Evolutionary conservation across 2,329 filamentous ascomycete species (phyloP).

Genomic region (Colletotrichum liaoningense): DNA sequence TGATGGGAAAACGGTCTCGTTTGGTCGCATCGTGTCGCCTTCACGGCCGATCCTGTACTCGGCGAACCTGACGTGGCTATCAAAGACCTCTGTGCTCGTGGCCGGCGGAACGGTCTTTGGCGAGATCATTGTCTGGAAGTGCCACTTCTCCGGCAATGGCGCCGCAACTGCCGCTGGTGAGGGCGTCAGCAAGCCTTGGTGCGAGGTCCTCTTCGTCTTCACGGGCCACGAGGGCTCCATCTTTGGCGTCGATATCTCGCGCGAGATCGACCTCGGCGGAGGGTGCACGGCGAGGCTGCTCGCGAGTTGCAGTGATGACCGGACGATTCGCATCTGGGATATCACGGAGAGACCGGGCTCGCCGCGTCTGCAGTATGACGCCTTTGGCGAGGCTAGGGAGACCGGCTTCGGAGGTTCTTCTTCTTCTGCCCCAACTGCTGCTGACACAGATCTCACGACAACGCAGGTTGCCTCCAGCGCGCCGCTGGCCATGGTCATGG

Average conservation of each 20-base stretch:
- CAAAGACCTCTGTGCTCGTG: slow-evolving; percentile 72
- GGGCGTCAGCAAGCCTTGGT: slow-evolving; percentile 38
- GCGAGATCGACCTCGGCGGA: slow-evolving; percentile 53
- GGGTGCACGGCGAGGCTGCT: slow-evolving; percentile 69
- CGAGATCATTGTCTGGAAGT: slow-evolving; percentile 92
- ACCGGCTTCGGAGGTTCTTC: slow-evolving; percentile 69
- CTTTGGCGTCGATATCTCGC: slow-evolving; percentile 87
- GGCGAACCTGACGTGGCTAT: slow-evolving; percentile 76
- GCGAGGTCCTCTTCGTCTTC: slow-evolving; percentile 64
- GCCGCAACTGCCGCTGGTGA: not conserved
- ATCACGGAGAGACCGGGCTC: slow-evolving; percentile 65
- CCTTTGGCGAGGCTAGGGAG: slow-evolving; percentile 56
- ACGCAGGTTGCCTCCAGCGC: slow-evolving; percentile 45
- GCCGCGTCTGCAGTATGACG: slow-evolving; percentile 39
- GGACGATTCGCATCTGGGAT: slow-evolving; percentile 90
- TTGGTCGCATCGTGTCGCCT: slow-evolving; percentile 68
- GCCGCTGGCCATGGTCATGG: slow-evolving; percentile 80
- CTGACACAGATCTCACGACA: slow-evolving; percentile 37
- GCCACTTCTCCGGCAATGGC: slow-evolving; percentile 48
- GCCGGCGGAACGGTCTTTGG: slow-evolving; percentile 95
- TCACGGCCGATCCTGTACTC: slow-evolving; percentile 90
- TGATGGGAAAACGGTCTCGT: slow-evolving; percentile 45
- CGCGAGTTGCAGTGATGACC: slow-evolving; percentile 93
- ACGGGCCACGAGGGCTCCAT: slow-evolving; percentile 90
- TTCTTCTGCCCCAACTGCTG: slow-evolving; percentile 28